Base-by-base conservation (phyloP, 345 rosid species). In the Capsella bursapastoris region DNA sequence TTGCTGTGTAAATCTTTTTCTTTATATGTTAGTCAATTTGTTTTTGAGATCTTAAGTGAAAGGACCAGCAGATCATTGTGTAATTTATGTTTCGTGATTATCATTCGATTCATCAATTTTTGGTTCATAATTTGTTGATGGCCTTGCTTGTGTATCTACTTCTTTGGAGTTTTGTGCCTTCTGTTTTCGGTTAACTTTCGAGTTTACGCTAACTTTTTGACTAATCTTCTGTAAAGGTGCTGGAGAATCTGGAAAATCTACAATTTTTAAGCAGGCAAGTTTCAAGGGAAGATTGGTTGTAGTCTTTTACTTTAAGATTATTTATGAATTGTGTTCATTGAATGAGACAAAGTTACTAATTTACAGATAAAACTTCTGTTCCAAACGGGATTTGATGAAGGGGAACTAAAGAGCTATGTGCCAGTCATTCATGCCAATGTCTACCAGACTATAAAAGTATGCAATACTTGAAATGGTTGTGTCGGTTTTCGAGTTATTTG, bases 201-300 rank as follows among this genome's bases (percentile, higher is more conserved):
- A 6, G 11, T 7, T 29, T 41, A 16, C 18, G 32, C 61, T 63
- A 52, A 40, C 41, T 34, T n/a, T 10, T 41, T 50, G 56, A 31
- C 32, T 47, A 0, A 2, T 34, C 8, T 74, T 70, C 68, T 48
- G 55, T 83, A 3, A 74, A 96, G 99, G 98, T 82, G 89, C 96
- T 75, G 99, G 99, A 61, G 99, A 96, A 78, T 96, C 98, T 1
- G 99, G 99, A 73, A 96, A 96, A 84, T 96, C 98, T 65, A 96
- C 99, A 45, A 96, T 92, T 57, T 92, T 96, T 83, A 96, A 96
- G 90, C 99, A 96, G 97, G 99, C 81, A 83, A 81, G 85, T 35
- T 27, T 15, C 16, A 55, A 25, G 62, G 38, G 61, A 41, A 53
- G 25, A 31, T 13, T 32, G 6, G 16, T 27, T 68, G 5, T 61